Percentiles rank a stretch among this genome's conserved stretches.
Evolutionary conservation across 2,329 filamentous ascomycete genomes (phyloP).

Genomic region (Aspergillus brunneoviolaceus): DNA sequence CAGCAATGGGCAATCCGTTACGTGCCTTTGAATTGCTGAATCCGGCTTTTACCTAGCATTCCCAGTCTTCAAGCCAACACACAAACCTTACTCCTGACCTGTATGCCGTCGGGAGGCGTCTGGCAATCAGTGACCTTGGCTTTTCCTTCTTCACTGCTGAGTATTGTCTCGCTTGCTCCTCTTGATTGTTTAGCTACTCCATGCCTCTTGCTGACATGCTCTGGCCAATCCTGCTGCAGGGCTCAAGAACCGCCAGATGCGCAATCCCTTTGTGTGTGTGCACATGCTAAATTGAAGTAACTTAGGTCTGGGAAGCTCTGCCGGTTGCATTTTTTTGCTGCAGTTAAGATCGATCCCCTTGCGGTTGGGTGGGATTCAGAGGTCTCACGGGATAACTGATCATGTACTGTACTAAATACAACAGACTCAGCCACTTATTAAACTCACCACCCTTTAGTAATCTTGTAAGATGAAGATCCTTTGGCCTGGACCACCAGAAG

Average conservation of each 20-base stretch:
- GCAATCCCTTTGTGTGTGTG: too few species aligned
- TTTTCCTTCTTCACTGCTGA: not conserved
- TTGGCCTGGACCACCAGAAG: conserved; percentile 16
- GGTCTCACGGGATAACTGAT: not conserved
- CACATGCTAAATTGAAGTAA: too few species aligned
- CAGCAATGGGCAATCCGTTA: not conserved
- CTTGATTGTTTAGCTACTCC: not conserved
- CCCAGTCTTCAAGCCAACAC: not conserved
- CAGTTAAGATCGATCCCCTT: too few species aligned
- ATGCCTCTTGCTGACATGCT: not conserved
- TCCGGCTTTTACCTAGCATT: not conserved
- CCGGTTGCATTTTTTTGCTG: too few species aligned
- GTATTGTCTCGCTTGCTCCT: not conserved
- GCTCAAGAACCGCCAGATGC: too few species aligned
- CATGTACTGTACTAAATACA: not conserved
- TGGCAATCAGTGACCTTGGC: not conserved
- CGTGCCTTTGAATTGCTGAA: not conserved
- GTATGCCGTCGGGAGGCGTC: not conserved
- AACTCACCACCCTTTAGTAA: conserved; percentile 2
- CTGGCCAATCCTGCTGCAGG: too few species aligned
- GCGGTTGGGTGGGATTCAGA: too few species aligned
- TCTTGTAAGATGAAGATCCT: conserved; percentile 19
- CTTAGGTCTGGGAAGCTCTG: too few species aligned
- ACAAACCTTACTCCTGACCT: not conserved
- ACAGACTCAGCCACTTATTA: not conserved